Evolutionary conservation across 140 eudicot species (phyloP).

Genomic region (Flaveria floridana): DNA sequence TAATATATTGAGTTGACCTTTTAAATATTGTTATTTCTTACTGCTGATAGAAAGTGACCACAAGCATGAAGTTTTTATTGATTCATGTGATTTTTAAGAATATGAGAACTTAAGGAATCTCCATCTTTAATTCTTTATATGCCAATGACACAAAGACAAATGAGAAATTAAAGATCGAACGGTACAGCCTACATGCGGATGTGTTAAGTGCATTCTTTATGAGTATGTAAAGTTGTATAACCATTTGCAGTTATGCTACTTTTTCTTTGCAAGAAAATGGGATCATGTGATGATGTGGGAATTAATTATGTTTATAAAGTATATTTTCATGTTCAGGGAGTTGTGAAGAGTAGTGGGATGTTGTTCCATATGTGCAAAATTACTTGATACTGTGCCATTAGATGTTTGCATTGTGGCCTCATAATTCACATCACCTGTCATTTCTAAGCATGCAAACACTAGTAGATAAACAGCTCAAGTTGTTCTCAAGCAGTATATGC

Average conservation of each 20-base stretch:
- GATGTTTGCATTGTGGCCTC: conserved; percentile 32
- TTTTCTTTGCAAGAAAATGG: conserved; percentile 23
- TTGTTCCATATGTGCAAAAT: conserved; percentile 27
- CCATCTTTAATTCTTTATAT: conserved; percentile 27
- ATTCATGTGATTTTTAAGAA: conserved; percentile 14
- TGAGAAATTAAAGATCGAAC: conserved; percentile 10
- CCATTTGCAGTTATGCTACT: conserved; percentile 31
- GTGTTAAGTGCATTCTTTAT: conserved; percentile 27
- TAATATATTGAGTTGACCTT: conserved; percentile 1
- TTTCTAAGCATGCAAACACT: conserved; percentile 35
- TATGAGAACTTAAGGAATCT: conserved; percentile 25
- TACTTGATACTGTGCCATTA: conserved; percentile 39
- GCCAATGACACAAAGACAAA: conserved; percentile 36
- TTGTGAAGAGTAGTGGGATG: conserved; percentile 20
- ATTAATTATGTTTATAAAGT: conserved; percentile 14
- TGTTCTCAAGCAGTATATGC: conserved; percentile 28
- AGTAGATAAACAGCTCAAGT: conserved; percentile 33
- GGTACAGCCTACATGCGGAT: conserved; percentile 28
- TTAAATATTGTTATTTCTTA: conserved; percentile 13
- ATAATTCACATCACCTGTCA: conserved; percentile 36
- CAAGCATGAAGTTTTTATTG: conserved; percentile 3
- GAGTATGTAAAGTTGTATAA: conserved; percentile 20
- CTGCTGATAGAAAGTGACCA: conserved; percentile 1
- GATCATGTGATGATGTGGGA: conserved; percentile 16
- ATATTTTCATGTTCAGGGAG: conserved; percentile 28